Conservation (phyloP, 192 early-diverging fungal genomes). For the Linnemannia elongata region DNA sequence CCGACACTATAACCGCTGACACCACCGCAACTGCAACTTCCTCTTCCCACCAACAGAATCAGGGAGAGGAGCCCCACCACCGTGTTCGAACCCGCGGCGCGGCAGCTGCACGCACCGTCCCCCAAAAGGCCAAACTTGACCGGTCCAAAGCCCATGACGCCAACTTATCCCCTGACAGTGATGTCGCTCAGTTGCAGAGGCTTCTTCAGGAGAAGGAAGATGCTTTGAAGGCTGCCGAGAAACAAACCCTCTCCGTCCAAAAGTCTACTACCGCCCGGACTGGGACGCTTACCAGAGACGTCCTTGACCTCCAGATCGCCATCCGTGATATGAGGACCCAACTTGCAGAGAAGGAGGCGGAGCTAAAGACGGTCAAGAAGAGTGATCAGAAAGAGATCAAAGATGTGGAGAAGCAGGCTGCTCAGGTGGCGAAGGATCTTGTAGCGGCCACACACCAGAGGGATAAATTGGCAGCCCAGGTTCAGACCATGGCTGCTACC, state of each 20-base stretch:
- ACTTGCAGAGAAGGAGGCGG: background rate
- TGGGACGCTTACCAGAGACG: background rate
- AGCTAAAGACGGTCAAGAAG: background rate
- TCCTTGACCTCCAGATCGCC: background rate
- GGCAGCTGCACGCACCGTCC: background rate
- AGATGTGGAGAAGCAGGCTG: background rate
- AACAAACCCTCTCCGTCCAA: too few relatives aligned
- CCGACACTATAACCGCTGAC: background rate
- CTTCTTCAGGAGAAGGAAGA: slow-evolving; percentile 10
- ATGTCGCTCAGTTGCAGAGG: slow-evolving; percentile 14
- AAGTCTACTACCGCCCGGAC: background rate
- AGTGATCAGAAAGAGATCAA: background rate
- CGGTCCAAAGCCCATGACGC: background rate
- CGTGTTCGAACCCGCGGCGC: slow-evolving; percentile 6
- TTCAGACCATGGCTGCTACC: background rate
- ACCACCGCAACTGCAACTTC: background rate
- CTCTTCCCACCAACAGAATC: background rate
- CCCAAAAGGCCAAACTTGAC: slow-evolving; percentile 21
- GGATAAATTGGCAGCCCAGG: background rate
- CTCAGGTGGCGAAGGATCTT: slow-evolving; percentile 1
- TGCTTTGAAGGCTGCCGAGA: background rate
- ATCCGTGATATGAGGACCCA: background rate
- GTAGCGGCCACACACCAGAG: background rate
- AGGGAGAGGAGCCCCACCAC: background rate
- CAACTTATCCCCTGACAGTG: slow-evolving; percentile 12